These are phyloP conservation scores for Geotrichum cucujoidarum DNA, from an alignment of 1,139 yeast species.

Conservation along the genomic window DNA sequence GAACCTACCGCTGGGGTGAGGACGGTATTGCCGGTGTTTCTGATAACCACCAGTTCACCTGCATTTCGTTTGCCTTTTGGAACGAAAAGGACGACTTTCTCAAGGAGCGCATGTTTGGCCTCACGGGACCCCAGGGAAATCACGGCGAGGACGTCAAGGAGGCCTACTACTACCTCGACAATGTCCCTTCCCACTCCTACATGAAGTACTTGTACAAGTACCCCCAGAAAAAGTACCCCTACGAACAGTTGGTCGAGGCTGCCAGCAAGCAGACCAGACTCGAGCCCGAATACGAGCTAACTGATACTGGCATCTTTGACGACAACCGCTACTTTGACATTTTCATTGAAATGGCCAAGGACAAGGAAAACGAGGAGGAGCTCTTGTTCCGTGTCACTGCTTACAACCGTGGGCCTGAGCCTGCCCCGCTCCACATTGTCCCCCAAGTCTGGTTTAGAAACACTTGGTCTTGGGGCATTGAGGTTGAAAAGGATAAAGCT, in stretches of 20 bases:
- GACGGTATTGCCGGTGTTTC: conserved; percentile 92
- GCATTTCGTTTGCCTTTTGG: conserved; percentile 83
- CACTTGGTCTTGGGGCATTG: conserved; percentile 88
- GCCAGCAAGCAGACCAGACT: conserved; percentile 60
- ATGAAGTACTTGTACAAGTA: conserved; percentile 91
- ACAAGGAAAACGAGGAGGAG: conserved; percentile 75
- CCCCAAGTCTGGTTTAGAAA: conserved; percentile 88
- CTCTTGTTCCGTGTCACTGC: conserved; percentile 82
- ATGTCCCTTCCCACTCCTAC: conserved; percentile 89
- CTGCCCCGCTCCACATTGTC: conserved; percentile 82
- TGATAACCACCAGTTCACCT: conserved; percentile 76
- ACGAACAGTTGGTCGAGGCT: conserved; percentile 65
- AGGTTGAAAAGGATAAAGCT: conserved; percentile 43
- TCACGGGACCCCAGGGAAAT: conserved; percentile 90
- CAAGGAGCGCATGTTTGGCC: conserved; percentile 83
- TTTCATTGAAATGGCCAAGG: conserved; percentile 87
- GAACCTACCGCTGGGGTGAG: conserved; percentile 94
- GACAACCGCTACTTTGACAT: conserved; percentile 86
- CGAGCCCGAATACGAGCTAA: conserved; percentile 66
- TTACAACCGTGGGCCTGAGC: conserved; percentile 72
- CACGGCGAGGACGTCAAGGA: conserved; percentile 96
- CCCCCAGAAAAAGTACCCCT: conserved; percentile 82
- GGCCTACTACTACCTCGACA: conserved; percentile 78
- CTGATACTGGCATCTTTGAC: conserved; percentile 71
- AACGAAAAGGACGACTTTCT: conserved; percentile 82